These are phyloP conservation scores for Sungouiozyma intestinalis DNA, from an alignment of 805 yeast genomes.

Conservation along the genomic window DNA sequence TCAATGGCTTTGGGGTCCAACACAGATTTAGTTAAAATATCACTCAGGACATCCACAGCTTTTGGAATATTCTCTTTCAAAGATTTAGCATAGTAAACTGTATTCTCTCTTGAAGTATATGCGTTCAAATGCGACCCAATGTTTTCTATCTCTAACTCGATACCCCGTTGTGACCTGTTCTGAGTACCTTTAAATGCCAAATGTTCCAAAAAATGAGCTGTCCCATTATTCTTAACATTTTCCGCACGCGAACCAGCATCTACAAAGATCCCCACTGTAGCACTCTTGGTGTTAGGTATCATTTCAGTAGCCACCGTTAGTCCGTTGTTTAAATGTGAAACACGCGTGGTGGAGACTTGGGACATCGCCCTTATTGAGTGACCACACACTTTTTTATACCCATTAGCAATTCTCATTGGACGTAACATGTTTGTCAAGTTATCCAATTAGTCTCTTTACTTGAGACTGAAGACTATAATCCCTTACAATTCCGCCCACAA, in stretches of 20 bases:
- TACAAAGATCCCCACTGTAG: conserved; percentile 97
- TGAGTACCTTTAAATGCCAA: conserved; percentile 92
- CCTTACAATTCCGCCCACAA: not conserved
- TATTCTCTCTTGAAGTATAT: conserved; percentile 95
- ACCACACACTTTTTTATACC: conserved; percentile 1
- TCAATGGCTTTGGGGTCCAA: conserved; percentile 80
- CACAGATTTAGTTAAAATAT: conserved; percentile 76
- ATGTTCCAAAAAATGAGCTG: conserved; percentile 96
- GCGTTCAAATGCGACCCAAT: conserved; percentile 96
- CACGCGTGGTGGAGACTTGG: conserved; percentile 26
- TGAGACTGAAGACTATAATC: not conserved
- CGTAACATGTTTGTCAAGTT: conserved; percentile 4
- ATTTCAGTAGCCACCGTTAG: conserved; percentile 86
- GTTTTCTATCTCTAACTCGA: conserved; percentile 91
- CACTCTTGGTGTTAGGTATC: conserved; percentile 81
- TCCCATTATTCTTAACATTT: conserved; percentile 71
- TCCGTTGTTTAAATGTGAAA: conserved; percentile 80
- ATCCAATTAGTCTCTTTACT: not conserved
- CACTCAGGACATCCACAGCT: conserved; percentile 80
- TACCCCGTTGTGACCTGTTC: conserved; percentile 63
- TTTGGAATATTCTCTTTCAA: conserved; percentile 69
- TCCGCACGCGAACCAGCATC: conserved; percentile 99
- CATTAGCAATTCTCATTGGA: conserved; percentile 1
- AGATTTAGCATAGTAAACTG: conserved; percentile 92
- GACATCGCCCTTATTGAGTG: not conserved